Evolutionary conservation across 116 monocot species (phyloP).

Genomic region (Iris pallida): DNA sequence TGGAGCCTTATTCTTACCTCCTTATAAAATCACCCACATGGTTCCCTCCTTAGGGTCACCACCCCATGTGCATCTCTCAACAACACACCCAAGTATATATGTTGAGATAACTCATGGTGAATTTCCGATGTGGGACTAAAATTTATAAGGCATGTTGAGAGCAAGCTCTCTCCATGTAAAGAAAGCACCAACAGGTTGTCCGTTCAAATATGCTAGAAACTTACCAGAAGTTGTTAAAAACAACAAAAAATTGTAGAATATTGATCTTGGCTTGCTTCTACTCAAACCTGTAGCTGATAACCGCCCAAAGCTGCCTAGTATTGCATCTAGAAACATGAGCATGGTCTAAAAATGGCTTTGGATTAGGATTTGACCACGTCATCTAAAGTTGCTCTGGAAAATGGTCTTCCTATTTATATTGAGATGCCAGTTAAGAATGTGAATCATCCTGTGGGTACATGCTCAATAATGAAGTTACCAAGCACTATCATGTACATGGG

Average conservation of each 20-base stretch:
- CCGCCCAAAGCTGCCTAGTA: slow-evolving; percentile 69
- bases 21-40: too few species aligned
- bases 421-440: slow-evolving; percentile 69
- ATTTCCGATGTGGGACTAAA: too few species aligned
- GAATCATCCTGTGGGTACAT: slow-evolving; percentile 94
- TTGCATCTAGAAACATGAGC: slow-evolving; percentile 89
- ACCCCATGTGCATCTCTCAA: too few species aligned
- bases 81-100: too few species aligned
- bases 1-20: too few species aligned
- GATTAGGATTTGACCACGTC: slow-evolving; percentile 63
- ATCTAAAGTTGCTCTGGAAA: slow-evolving; percentile 63
- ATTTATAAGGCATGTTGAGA: too few species aligned
- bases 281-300: slow-evolving; percentile 83
- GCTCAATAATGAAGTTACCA: slow-evolving; percentile 95
- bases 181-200: too few species aligned
- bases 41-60: too few species aligned
- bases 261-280: slow-evolving; percentile 65
- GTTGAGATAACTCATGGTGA: too few species aligned
- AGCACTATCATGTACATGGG: slow-evolving; percentile 65
- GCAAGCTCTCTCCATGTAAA: too few species aligned
- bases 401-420: slow-evolving; percentile 52
- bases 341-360: slow-evolving; percentile 84
- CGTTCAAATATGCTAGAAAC: slow-evolving; percentile 79
- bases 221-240: slow-evolving; percentile 58
- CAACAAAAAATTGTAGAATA: slow-evolving; percentile 84